Conservation (phyloP, 2,329 filamentous ascomycete genomes). For the Nectriaceae sp. region DNA sequence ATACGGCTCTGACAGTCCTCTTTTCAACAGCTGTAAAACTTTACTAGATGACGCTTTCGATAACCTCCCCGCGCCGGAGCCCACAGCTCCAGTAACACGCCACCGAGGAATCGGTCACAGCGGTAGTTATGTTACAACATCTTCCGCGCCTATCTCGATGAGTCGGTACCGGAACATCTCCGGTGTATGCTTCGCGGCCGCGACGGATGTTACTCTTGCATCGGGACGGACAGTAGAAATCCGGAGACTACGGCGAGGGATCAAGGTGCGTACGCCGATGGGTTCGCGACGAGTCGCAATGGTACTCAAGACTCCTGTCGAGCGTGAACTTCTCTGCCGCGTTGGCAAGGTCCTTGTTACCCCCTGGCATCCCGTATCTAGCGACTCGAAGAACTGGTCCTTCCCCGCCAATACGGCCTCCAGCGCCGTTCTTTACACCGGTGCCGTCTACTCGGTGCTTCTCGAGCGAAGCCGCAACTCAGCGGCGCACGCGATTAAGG, state of each 20-base stretch:
- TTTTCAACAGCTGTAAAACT: conserved; percentile 54
- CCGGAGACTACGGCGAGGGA: conserved; percentile 45
- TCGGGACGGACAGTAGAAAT: conserved; percentile 43
- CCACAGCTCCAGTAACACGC: conserved; percentile 27
- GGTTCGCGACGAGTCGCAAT: conserved; percentile 51
- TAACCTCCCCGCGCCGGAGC: conserved; percentile 44
- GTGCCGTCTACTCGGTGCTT: conserved; percentile 58
- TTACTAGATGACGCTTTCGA: conserved; percentile 53
- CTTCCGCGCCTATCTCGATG: conserved; percentile 38
- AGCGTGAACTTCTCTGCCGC: conserved; percentile 42
- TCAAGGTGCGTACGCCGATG: conserved; percentile 50
- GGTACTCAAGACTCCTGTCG: conserved; percentile 52
- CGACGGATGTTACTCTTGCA: conserved; percentile 47
- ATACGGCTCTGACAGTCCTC: conserved; percentile 51
- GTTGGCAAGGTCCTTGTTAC: conserved; percentile 54
- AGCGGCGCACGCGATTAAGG: conserved; percentile 52
- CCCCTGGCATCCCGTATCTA: conserved; percentile 59
- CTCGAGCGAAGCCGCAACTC: conserved; percentile 47
- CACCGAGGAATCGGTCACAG: neutral
- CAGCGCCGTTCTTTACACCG: conserved; percentile 44
- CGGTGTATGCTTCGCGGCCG: conserved; percentile 56
- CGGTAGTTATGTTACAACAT: conserved; percentile 4
- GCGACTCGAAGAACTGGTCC: conserved; percentile 41
- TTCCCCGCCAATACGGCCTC: conserved; percentile 46
- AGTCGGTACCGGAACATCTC: conserved; percentile 41